Evolutionary conservation across 768 basidiomycete genomes (phyloP), one percentile per base, ranked within the genome.

Genomic region (Cyclocybe cylindracea): DNA sequence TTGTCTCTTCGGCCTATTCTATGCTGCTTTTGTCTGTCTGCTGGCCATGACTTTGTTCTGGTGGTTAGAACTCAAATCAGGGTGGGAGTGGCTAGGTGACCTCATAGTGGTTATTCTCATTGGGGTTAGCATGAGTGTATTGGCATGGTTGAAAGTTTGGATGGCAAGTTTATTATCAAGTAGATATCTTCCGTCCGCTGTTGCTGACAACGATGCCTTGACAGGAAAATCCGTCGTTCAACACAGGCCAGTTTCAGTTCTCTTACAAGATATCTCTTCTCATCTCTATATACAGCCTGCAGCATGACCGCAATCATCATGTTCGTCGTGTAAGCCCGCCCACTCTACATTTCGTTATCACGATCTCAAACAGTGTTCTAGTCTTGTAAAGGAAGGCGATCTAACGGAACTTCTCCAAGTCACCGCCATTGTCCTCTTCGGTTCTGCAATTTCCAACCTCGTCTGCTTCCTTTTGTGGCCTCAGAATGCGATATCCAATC

Each of bases 81-180:
- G 87, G 0, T 86, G 78, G 80, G 84, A 87, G 50, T 82, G 84
- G 79, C 66, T 90, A 18, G 93, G 86, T 0, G 91, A 94, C 58
- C 61, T 80, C 38, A 65, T 91, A 16, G 86, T 86, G 9, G 80
- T 97, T 18, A 44, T 83, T 6, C 97, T 91, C 90, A 79, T 99
- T 52, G 94, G 91, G 4, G 59, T 91, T 3, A 85, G 87, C 16
- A 89, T 96, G 78, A 87, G 86, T 44, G 64, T 79, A 3, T 66
- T 98, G 13, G 92, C 94, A 1, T 98, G 91, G 89, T 83, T 87
- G 71, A 98, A 98, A 67, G 80, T 90, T 2, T 92, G 88, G 85
- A 92, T 98, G 79, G 79, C 76, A 45, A 53, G 72, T 48, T 42
- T 33, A 34, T 36, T 31, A 24, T 13, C n/a, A 10, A 14, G 16